Evolutionary conservation across 1,284 basidiomycete genomes (phyloP), one percentile per base, ranked within the genome.

Genomic region (Mycosarcoma mackinlayi): DNA sequence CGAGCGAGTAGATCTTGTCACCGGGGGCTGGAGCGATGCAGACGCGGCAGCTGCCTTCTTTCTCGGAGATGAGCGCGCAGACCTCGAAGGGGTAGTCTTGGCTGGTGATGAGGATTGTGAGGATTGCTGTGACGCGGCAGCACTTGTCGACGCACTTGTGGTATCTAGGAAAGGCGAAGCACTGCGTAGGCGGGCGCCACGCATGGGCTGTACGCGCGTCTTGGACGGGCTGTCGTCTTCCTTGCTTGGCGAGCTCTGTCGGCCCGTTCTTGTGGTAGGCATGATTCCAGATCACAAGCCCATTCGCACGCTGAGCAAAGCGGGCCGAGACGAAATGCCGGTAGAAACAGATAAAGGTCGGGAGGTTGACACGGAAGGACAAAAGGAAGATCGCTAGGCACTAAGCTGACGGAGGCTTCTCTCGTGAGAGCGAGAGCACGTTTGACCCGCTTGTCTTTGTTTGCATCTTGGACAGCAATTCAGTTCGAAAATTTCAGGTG

Each of bases 171-270:
- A 70, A 6, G 67, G 67, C 21, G 67, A 70, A 19, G 67, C 57
- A 49, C 67, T 70, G 11, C 67, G 49, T 21, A 70, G 49, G 19
- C 67, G 56, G 38, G 67, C 67, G n/a, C 57, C 47, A 40, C 67
- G 52, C 61, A 65, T 60, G 6, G 67, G 67, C 54, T 70, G 67
- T 4, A 61, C 50, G 38, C 57, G 67, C n/a, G 39, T 46, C 53
- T 65, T 70, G 53, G 61, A 57, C 14, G 67, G 62, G 21, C 67
- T 65, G 4, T 57, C 57, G 5, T 38, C 37, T 3, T 45, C 52
- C 54, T 66, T 71, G 58, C 30, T 45, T 28, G 68, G 68, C 35
- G 68, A 71, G 58, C 58, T 59, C 55, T 66, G 62, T 27, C 62
- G 58, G 6, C 68, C 68, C 37, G 54, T 58, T 38, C 62, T 50